A percentile compares a stretch with the other conserved stretches of the same genome.
Evolutionary conservation across 1,284 basidiomycete species (phyloP).

Genomic region (Trichosporon sp.): DNA sequence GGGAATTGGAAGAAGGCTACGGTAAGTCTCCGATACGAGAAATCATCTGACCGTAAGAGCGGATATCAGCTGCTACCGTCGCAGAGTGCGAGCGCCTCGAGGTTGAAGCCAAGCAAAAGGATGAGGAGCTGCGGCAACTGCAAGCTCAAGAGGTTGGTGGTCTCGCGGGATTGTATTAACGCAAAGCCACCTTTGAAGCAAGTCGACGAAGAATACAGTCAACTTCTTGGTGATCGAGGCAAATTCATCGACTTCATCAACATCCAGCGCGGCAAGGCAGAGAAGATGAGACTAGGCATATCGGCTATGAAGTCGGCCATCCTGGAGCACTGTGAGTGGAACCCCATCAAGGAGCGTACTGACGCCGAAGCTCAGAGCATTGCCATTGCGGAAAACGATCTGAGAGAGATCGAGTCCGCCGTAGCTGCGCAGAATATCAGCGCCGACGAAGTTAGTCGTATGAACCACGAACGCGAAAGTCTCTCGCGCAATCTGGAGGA

Average conservation of each 20-base stretch:
- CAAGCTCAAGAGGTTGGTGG: slow-evolving; percentile 38
- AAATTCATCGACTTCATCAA: slow-evolving; percentile 45
- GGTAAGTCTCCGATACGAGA: slow-evolving; percentile 45
- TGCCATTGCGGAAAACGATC: slow-evolving; percentile 49
- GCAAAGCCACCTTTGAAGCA: slow-evolving; percentile 37
- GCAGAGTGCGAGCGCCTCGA: slow-evolving; percentile 38
- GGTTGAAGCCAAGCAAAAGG: slow-evolving; percentile 25
- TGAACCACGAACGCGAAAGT: slow-evolving; percentile 77
- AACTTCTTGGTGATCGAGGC: slow-evolving; percentile 42
- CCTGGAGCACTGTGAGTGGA: slow-evolving; percentile 29
- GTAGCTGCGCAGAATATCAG: slow-evolving; percentile 76
- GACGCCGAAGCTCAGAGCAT: slow-evolving; percentile 6
- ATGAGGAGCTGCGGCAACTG: slow-evolving; percentile 35
- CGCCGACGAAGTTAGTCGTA: slow-evolving; percentile 73
- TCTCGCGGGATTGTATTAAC: neutral
- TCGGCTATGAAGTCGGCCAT: slow-evolving; percentile 28
- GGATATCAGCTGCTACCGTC: slow-evolving; percentile 27
- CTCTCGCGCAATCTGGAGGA: slow-evolving; percentile 65
- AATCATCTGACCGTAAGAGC: slow-evolving; percentile 20
- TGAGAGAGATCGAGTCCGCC: slow-evolving; percentile 58
- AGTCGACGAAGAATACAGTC: slow-evolving; percentile 41
- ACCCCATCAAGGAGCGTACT: neutral
- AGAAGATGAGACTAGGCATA: slow-evolving; percentile 40
- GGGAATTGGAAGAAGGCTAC: slow-evolving; percentile 65
- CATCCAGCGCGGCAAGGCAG: slow-evolving; percentile 39